Evolutionary conservation across 306 rosid genomes (phyloP).

Genomic region (Phaseolus lunatus): DNA sequence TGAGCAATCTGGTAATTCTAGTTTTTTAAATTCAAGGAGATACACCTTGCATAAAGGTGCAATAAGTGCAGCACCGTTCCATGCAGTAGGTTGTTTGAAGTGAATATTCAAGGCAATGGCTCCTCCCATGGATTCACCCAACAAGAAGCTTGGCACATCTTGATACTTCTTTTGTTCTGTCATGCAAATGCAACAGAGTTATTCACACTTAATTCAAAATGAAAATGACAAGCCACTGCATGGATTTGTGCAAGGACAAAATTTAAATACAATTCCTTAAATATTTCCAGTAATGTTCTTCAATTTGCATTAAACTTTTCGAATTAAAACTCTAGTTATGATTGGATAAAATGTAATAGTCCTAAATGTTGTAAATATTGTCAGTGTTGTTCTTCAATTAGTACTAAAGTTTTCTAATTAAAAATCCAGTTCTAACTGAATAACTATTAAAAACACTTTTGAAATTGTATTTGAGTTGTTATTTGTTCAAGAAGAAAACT

Average conservation of each 20-base stretch:
- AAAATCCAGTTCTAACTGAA: neutral
- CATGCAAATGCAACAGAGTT: slow-evolving; percentile 35
- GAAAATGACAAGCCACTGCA: neutral
- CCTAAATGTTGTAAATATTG: neutral
- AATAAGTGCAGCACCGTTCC: slow-evolving; percentile 91
- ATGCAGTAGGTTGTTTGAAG: slow-evolving; percentile 80
- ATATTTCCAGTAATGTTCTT: neutral
- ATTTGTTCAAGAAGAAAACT: neutral
- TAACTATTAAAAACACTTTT: neutral
- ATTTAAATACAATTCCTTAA: neutral
- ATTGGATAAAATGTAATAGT: neutral
- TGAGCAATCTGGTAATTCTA: neutral
- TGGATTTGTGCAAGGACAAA: neutral
- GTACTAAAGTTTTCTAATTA: neutral
- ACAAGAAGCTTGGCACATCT: slow-evolving; percentile 80
- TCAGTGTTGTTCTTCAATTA: neutral
- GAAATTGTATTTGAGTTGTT: neutral
- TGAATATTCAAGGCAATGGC: slow-evolving; percentile 89
- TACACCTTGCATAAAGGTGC: slow-evolving; percentile 96
- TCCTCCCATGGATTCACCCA: slow-evolving; percentile 97
- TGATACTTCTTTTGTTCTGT: slow-evolving; percentile 66
- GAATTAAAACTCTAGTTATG: neutral
- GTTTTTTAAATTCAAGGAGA: slow-evolving; percentile 33
- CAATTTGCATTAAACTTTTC: neutral
- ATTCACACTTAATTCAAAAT: neutral